phyloP scores from a whole-genome alignment of 495 filamentous ascomycete species.

The Patellaria atrata region DNA sequence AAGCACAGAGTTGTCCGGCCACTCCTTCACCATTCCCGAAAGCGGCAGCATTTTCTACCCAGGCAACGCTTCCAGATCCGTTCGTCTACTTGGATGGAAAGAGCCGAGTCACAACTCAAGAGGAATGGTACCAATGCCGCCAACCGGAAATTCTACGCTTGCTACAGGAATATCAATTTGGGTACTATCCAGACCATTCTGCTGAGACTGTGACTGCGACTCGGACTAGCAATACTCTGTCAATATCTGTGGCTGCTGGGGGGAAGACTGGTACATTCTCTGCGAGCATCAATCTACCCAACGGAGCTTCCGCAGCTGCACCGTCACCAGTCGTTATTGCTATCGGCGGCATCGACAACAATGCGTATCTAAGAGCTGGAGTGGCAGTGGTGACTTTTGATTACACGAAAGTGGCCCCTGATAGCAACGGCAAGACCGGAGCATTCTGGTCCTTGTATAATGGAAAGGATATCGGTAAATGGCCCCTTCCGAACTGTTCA shows the following conservation, averaged over 20 bases:
- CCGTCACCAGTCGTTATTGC: slow-evolving; percentile 39
- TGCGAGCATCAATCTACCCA: slow-evolving; percentile 32
- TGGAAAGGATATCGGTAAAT: slow-evolving; percentile 36
- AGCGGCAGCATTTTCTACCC: slow-evolving; percentile 6
- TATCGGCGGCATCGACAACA: slow-evolving; percentile 40
- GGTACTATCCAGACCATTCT: slow-evolving; percentile 39
- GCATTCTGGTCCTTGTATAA: slow-evolving; percentile 40
- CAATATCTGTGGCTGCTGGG: slow-evolving; percentile 32
- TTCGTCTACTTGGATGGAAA: slow-evolving; percentile 36
- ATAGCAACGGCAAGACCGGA: slow-evolving; percentile 37
- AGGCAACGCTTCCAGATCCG: slow-evolving; percentile 33
- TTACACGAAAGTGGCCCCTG: slow-evolving; percentile 34
- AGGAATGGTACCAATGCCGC: slow-evolving; percentile 38
- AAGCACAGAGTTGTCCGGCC: too few relatives aligned
- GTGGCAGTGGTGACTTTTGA: slow-evolving; percentile 39
- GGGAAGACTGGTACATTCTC: slow-evolving; percentile 34
- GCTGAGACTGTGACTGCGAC: slow-evolving; percentile 37
- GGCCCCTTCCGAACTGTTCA: background rate
- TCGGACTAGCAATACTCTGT: slow-evolving; percentile 34
- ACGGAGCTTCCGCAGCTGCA: slow-evolving; percentile 18
- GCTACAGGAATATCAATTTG: slow-evolving; percentile 41
- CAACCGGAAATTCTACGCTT: slow-evolving; percentile 39
- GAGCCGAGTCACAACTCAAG: slow-evolving; percentile 31
- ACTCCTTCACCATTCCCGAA: slow-evolving; percentile 16
- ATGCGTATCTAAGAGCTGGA: slow-evolving; percentile 34